These are phyloP conservation scores for Trichoderma cornu-damae DNA, from an alignment of 2,329 filamentous ascomycete species.

Conservation along the genomic window DNA sequence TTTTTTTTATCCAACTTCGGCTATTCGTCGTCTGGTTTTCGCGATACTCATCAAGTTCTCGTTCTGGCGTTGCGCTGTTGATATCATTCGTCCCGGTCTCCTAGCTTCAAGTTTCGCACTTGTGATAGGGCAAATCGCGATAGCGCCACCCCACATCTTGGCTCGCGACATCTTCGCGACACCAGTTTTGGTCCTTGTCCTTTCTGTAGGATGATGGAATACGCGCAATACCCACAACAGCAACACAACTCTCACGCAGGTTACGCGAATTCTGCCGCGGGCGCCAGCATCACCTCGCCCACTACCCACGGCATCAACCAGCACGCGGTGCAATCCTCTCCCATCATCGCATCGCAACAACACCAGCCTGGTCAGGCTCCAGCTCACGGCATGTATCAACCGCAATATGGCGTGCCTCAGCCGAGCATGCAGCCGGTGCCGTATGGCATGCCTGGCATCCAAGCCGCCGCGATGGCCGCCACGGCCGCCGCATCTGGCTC, in stretches of 20 bases:
- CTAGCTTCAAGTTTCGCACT: conserved; percentile 13
- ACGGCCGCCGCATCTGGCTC: conserved; percentile 88
- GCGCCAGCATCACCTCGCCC: conserved; percentile 65
- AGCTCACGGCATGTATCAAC: conserved; percentile 73
- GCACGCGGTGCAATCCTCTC: conserved; percentile 67
- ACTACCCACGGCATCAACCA: conserved; percentile 64
- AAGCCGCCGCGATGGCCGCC: conserved; percentile 86
- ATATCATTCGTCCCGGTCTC: conserved; percentile 21
- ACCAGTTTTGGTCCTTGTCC: conserved; percentile 24
- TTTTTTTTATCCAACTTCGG: conserved; percentile 18
- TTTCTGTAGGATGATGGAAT: conserved; percentile 60
- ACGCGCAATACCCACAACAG: conserved; percentile 67
- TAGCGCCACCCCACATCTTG: conserved; percentile 22
- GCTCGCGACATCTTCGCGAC: conserved; percentile 23
- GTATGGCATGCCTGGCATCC: conserved; percentile 76
- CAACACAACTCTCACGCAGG: conserved; percentile 61
- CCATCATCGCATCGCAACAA: conserved; percentile 68
- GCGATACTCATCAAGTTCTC: conserved; percentile 11
- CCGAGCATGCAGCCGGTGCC: conserved; percentile 60
- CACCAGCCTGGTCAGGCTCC: conserved; percentile 53
- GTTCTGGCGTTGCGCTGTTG: conserved; percentile 15
- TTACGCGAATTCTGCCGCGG: conserved; percentile 54
- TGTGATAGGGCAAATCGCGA: conserved; percentile 23
- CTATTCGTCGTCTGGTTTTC: conserved; percentile 24
- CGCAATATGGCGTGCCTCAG: conserved; percentile 68